A percentile compares a stretch with the other conserved stretches of the same genome.
Evolutionary conservation across 176 grass and related monocot species (phyloP).

Genomic region (Raddia guianensis): DNA sequence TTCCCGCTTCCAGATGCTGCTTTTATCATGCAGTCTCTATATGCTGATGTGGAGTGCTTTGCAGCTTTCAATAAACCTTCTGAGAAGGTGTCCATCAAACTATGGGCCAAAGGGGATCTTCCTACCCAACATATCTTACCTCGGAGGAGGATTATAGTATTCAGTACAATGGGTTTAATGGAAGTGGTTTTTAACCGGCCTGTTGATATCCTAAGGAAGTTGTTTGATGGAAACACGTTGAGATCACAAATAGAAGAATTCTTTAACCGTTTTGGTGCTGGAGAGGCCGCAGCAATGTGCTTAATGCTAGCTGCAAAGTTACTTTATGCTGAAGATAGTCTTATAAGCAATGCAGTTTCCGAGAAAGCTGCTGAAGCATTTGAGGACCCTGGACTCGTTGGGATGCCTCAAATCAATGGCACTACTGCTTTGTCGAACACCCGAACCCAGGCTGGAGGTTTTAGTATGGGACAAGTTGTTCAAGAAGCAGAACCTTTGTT

Average conservation of each 20-base stretch:
- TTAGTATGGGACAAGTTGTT: conserved; percentile 98
- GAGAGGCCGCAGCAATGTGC: conserved; percentile 97
- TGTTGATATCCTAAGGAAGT: conserved; percentile 90
- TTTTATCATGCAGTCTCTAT: conserved; percentile 77
- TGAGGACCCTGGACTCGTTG: conserved; percentile 88
- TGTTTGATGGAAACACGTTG: conserved; percentile 79
- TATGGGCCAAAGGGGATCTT: conserved; percentile 92
- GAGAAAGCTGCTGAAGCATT: conserved; percentile 95
- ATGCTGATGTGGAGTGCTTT: conserved; percentile 74
- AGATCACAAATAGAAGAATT: conserved; percentile 87
- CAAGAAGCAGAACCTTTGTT: conserved; percentile 92
- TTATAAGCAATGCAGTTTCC: conserved; percentile 72
- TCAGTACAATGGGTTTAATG: conserved; percentile 93
- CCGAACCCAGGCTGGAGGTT: conserved; percentile 75
- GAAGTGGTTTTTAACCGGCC: conserved; percentile 91
- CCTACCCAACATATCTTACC: conserved; percentile 95
- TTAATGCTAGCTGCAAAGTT: conserved; percentile 89
- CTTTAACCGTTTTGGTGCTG: conserved; percentile 87
- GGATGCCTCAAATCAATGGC: conserved; percentile 80
- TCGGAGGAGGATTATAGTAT: conserved; percentile 82
- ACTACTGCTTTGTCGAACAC: conserved; percentile 69
- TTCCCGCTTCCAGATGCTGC: conserved; percentile 70
- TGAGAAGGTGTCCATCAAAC: conserved; percentile 63
- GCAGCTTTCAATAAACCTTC: conserved; percentile 62
- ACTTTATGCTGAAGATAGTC: conserved; percentile 75